Base-by-base conservation (phyloP, 148 eudicot genomes). In the Bassia scoparia region DNA sequence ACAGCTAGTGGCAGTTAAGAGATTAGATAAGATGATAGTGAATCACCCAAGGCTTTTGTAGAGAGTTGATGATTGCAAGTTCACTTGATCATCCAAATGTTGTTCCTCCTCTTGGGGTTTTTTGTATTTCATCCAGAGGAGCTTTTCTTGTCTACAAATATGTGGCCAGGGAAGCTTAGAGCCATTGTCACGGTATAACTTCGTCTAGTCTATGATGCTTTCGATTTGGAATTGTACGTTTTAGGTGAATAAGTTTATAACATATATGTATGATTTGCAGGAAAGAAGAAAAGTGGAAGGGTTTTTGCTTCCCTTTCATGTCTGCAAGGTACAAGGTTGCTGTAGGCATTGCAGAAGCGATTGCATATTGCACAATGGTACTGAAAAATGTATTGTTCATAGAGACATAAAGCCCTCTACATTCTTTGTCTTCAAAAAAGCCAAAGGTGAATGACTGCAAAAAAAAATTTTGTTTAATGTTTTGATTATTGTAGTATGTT, bases 331-430 rank as follows among this genome's bases (percentile, higher is more conserved):
- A 96, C 74, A 92, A 92, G 81, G 91, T 92, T 73, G 97, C 97
- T 1, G 79, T 87, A 43, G 97, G 97, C 24, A 85, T 96, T 63
- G 96, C 92, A 5, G 99, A 88, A 78, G 94, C 99, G 20, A 79
- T 96, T 50, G 89, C 84, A 38, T 96, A 96, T 79, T 96, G 76
- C 99, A 96, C 73, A 83, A 87, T 79, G 99, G 96, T 55, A 88
- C 87, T 7, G 96, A 92, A 70, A 92, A 89, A 85, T 96, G 99
- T 85, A 87, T 96, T 78, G 96, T 96, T 81, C 99, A 96, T 77
- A 90, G 99, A 82, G 99, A 96, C 70, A 96, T 96, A 41, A 96
- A 96, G 85, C 99, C 99, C 29, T 92, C 99, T 24, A 96, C 73
- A 92, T 96, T 70, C 99, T 96, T 79, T 96, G 21, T 88, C 99